Evolutionary conservation across 2,329 filamentous ascomycete genomes (phyloP).

Genomic region (Aspergillus hortae): DNA sequence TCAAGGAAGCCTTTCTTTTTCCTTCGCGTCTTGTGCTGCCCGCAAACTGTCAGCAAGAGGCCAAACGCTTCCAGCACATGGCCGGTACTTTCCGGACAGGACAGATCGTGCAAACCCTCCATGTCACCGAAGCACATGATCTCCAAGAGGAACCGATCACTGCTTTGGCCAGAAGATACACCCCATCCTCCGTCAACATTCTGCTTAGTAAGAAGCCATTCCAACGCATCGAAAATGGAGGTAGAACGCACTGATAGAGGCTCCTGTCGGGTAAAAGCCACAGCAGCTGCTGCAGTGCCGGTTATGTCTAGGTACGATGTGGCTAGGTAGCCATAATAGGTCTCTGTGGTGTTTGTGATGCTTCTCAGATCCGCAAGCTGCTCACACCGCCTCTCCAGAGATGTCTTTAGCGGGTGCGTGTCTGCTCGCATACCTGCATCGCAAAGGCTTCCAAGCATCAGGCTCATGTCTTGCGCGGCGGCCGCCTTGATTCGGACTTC

Average conservation of each 20-base stretch:
- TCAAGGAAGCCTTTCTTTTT: too few relatives aligned
- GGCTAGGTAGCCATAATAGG: slow-evolving; percentile 30
- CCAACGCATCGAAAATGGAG: slow-evolving; percentile 10
- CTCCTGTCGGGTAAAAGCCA: slow-evolving; percentile 26
- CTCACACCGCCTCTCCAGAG: slow-evolving; percentile 13
- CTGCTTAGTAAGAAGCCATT: slow-evolving; percentile 36
- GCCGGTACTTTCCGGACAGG: slow-evolving; percentile 32
- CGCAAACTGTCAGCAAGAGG: too few relatives aligned
- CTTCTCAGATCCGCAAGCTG: slow-evolving; percentile 20
- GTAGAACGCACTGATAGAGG: neutral
- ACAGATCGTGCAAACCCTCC: slow-evolving; percentile 32
- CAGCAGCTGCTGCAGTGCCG: slow-evolving; percentile 29
- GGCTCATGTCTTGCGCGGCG: slow-evolving; percentile 34
- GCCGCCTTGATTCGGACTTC: slow-evolving; percentile 26
- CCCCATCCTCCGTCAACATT: slow-evolving; percentile 37
- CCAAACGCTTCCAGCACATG: slow-evolving; percentile 30
- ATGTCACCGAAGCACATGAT: slow-evolving; percentile 38
- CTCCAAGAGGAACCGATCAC: slow-evolving; percentile 28
- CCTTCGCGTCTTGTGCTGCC: too few relatives aligned
- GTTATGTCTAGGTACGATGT: slow-evolving; percentile 32
- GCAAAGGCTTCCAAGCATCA: slow-evolving; percentile 29
- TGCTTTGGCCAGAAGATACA: slow-evolving; percentile 34
- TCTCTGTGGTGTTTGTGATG: slow-evolving; percentile 24
- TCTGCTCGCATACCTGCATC: slow-evolving; percentile 11
- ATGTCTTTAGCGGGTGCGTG: neutral